Conservation (phyloP, 2,329 filamentous ascomycete species). For the Diaporthe citriasiana region DNA sequence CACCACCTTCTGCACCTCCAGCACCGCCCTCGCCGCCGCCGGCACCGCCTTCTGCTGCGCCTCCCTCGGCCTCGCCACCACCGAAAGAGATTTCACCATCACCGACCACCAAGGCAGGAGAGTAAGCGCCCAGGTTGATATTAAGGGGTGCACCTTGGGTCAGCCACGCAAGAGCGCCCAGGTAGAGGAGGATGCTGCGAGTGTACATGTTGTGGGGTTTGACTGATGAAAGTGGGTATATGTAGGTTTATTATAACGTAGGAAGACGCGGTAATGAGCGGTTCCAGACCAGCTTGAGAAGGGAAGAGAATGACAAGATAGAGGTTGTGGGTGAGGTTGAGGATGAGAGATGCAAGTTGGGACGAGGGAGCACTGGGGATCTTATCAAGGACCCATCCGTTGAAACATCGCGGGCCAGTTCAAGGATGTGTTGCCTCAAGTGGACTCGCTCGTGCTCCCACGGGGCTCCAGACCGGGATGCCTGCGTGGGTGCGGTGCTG, state of each 20-base stretch:
- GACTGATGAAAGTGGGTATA: neutral
- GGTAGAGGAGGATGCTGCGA: conserved; percentile 29
- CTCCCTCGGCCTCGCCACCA: conserved; percentile 54
- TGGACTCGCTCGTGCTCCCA: neutral
- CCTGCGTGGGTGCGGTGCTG: neutral
- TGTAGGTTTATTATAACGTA: conserved; percentile 18
- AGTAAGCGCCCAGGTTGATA: conserved; percentile 66
- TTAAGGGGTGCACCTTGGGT: conserved; percentile 60
- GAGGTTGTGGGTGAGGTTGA: neutral
- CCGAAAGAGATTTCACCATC: conserved; percentile 64
- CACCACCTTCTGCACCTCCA: neutral
- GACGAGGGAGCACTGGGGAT: conserved; percentile 15
- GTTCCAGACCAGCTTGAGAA: conserved; percentile 35
- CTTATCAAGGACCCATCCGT: conserved; percentile 35
- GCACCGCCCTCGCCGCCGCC: conserved; percentile 8
- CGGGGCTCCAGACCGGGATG: conserved; percentile 1
- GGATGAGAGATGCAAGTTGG: neutral
- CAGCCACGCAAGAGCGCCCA: conserved; percentile 39
- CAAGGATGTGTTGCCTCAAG: conserved; percentile 10
- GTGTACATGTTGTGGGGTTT: conserved; percentile 29
- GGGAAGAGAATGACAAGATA: conserved; percentile 23
- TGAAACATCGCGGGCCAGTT: conserved; percentile 22
- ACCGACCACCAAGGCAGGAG: conserved; percentile 65
- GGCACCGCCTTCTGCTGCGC: conserved; percentile 43
- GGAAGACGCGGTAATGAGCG: conserved; percentile 22